Evolutionary conservation across 169 alveolate species (phyloP).

Genomic region (Amoebophrya sp.): DNA sequence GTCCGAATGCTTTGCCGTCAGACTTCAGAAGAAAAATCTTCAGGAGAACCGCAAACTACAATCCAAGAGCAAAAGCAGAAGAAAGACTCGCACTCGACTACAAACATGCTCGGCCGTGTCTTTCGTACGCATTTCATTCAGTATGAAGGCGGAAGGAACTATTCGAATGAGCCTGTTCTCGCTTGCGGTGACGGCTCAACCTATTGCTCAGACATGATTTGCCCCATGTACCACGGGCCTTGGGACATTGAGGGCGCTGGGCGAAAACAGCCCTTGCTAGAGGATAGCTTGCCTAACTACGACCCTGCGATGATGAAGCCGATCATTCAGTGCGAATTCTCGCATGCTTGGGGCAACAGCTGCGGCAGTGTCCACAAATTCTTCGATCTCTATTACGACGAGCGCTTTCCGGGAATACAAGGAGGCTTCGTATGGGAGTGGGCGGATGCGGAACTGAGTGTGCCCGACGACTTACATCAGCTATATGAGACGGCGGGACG

Average conservation of each 20-base stretch:
- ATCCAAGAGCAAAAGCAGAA: too few species aligned
- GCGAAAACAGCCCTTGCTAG: background rate
- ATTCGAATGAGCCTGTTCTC: background rate
- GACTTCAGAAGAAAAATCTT: too few species aligned
- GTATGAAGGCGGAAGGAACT: conserved; percentile 13
- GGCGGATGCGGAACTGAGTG: background rate
- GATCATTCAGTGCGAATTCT: conserved; percentile 3
- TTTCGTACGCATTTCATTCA: conserved; percentile 9
- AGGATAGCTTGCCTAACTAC: background rate
- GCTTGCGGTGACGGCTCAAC: background rate
- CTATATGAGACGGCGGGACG: background rate
- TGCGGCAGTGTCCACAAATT: background rate
- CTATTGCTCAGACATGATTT: background rate
- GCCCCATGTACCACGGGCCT: conserved; percentile 8
- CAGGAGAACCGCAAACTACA: too few species aligned
- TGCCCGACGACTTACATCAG: background rate
- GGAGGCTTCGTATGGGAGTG: conserved; percentile 26
- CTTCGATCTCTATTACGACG: background rate
- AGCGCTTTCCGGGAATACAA: background rate
- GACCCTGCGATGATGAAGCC: background rate
- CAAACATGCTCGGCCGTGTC: too few species aligned
- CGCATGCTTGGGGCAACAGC: conserved; percentile 11
- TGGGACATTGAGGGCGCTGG: background rate
- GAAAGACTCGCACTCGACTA: too few species aligned
- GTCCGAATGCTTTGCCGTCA: too few species aligned